Conservation (phyloP, 2,329 filamentous ascomycete genomes). For the Penicillium sp. region DNA sequence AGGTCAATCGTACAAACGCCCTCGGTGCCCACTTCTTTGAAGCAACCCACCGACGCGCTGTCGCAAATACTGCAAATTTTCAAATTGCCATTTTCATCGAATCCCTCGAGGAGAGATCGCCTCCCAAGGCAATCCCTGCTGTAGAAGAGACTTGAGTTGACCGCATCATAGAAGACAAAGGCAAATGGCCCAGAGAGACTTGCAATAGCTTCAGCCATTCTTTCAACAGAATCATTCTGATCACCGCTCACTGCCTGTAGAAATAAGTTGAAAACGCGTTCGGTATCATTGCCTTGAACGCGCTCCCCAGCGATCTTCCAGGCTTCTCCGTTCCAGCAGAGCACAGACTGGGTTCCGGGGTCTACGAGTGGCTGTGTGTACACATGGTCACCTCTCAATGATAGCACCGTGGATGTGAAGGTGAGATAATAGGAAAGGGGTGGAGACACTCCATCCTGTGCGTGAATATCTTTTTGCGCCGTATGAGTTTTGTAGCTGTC, state of each 20-base stretch:
- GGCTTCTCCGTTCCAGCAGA: constrained; percentile 98
- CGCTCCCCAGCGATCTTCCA: constrained; percentile 67
- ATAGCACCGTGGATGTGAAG: constrained; percentile 83
- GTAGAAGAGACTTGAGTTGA: constrained; percentile 66
- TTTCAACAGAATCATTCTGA: constrained; percentile 25
- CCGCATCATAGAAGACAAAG: constrained; percentile 76
- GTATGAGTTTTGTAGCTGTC: constrained; percentile 43
- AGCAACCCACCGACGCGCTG: constrained; percentile 50
- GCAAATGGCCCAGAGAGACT: constrained; percentile 80
- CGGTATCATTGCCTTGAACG: constrained; percentile 74
- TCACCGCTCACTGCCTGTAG: constrained; percentile 39
- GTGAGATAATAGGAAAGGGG: constrained; percentile 50
- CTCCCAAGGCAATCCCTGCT: constrained; percentile 85
- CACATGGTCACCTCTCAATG: constrained; percentile 73
- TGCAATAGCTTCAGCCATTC: constrained; percentile 52
- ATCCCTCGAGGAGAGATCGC: constrained; percentile 68
- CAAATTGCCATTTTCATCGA: constrained; percentile 53
- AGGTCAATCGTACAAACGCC: constrained; percentile 73
- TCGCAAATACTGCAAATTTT: constrained; percentile 71
- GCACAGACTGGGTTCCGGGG: constrained; percentile 56
- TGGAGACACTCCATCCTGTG: constrained; percentile 17
- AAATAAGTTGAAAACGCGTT: constrained; percentile 64
- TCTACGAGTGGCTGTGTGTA: constrained; percentile 72
- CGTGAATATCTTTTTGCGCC: constrained; percentile 24
- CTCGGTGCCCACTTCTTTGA: constrained; percentile 81